Evolutionary conservation across 2,329 filamentous ascomycete species (phyloP).

Genomic region (Fusarium sacchari): DNA sequence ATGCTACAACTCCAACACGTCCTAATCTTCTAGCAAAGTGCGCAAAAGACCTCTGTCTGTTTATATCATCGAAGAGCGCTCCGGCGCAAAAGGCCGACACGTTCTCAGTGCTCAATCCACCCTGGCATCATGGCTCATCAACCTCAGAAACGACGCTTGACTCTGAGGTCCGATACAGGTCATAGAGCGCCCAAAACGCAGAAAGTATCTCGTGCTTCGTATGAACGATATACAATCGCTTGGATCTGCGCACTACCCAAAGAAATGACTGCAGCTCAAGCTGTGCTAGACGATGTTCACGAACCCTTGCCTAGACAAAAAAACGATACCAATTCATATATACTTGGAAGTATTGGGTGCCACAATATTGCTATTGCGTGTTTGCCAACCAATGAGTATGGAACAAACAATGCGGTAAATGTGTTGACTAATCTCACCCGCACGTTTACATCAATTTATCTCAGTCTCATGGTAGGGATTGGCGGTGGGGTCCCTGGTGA

Average conservation of each 20-base stretch:
- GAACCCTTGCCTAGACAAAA: neutral
- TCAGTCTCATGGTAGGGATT: neutral
- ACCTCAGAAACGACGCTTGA: neutral
- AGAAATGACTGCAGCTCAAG: neutral
- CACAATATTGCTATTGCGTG: neutral
- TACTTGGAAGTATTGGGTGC: neutral
- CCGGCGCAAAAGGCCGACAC: no score
- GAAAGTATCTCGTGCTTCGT: fast-evolving
- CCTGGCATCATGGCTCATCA: neutral
- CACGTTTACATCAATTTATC: neutral
- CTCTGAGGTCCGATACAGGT: fast-evolving
- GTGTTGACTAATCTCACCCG: neutral
- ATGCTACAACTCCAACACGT: neutral
- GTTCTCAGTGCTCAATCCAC: neutral
- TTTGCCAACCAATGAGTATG: neutral
- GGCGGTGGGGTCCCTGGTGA: fast-evolving
- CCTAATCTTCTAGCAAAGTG: neutral
- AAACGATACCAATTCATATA: conserved; percentile 5
- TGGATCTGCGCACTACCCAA: conserved; percentile 20
- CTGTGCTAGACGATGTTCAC: conserved; percentile 9
- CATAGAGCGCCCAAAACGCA: neutral
- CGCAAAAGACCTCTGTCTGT: fast-evolving
- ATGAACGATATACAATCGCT: conserved; percentile 4
- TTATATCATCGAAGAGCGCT: fast-evolving
- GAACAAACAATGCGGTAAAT: neutral